Conservation (phyloP, 371 early-diverging fungal genomes). For the Dipsacomyces acuminosporus region DNA sequence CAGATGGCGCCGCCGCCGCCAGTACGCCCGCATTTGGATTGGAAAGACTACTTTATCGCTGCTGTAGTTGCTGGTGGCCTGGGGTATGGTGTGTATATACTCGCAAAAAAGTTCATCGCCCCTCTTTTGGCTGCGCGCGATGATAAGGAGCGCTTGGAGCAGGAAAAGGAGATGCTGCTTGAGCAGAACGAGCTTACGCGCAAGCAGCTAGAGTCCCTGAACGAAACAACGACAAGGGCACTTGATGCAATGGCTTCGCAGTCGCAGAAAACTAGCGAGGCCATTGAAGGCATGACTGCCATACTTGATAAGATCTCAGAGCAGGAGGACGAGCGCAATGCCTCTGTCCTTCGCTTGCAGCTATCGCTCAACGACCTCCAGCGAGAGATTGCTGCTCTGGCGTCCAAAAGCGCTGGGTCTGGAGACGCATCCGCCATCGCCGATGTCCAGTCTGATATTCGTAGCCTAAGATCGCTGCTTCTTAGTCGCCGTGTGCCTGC, state of each 20-base stretch:
- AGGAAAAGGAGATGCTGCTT: constrained; percentile 61
- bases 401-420: constrained; percentile 74
- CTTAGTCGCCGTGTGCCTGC: constrained; percentile 64
- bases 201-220: constrained; percentile 66
- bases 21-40: constrained; percentile 67
- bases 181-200: constrained; percentile 61
- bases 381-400: constrained; percentile 66
- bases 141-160: constrained; percentile 68
- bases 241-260: constrained; percentile 62
- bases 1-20: constrained; percentile 55
- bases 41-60: constrained; percentile 92
- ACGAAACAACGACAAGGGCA: constrained; percentile 53
- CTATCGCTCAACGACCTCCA: constrained; percentile 73
- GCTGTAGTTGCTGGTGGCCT: constrained; percentile 82
- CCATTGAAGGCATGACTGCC: constrained; percentile 61
- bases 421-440: constrained; percentile 67
- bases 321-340: constrained; percentile 60
- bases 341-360: constrained; percentile 66
- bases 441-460: constrained; percentile 91
- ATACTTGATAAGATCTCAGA: constrained; percentile 58
- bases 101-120: constrained; percentile 54
- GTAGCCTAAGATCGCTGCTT: constrained; percentile 81
- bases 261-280: constrained; percentile 66
- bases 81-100: constrained; percentile 73
- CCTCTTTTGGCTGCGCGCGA: constrained; percentile 54